A percentile compares a stretch with the other conserved stretches of the same genome.
phyloP scores from a whole-genome alignment of 768 basidiomycete species.

The Amanita rubescens region DNA sequence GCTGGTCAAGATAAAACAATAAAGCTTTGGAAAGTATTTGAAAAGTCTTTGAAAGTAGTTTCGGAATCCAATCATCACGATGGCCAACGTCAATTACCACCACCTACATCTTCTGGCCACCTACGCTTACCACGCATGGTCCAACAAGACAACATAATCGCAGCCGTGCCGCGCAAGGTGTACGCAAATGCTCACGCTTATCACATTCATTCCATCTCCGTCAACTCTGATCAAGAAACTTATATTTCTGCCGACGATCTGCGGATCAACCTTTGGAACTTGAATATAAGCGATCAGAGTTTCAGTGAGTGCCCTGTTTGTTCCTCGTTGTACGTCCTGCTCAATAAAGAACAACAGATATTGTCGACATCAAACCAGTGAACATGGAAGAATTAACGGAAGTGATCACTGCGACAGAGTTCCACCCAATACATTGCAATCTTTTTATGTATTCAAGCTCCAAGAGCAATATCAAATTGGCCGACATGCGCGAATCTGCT shows the following conservation, averaged over 20 bases:
- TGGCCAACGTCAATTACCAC: constrained; percentile 62
- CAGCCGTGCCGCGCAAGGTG: constrained; percentile 96
- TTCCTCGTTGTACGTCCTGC: not conserved
- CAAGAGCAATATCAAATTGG: constrained; percentile 98
- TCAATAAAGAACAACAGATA: constrained; percentile 49
- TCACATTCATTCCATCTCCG: constrained; percentile 99
- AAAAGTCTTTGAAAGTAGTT: constrained; percentile 92
- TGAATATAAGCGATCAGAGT: constrained; percentile 97
- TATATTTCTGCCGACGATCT: constrained; percentile 99
- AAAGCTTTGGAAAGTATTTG: constrained; percentile 99
- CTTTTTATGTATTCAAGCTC: constrained; percentile 99
- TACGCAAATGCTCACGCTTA: constrained; percentile 99
- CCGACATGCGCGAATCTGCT: constrained; percentile 98
- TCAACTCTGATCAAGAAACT: constrained; percentile 99
- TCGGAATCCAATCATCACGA: constrained; percentile 93
- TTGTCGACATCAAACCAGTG: constrained; percentile 98
- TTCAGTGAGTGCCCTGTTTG: constrained; percentile 69
- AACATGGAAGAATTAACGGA: constrained; percentile 99
- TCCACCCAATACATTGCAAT: constrained; percentile 97
- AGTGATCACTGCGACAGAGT: constrained; percentile 99
- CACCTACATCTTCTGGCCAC: constrained; percentile 49
- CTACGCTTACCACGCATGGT: constrained; percentile 87
- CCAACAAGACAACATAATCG: constrained; percentile 95
- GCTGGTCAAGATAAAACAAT: constrained; percentile 86
- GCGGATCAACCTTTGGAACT: constrained; percentile 96